Evolutionary conservation across 2,329 filamentous ascomycete genomes (phyloP).

Genomic region (Pleoardoris graminearum): DNA sequence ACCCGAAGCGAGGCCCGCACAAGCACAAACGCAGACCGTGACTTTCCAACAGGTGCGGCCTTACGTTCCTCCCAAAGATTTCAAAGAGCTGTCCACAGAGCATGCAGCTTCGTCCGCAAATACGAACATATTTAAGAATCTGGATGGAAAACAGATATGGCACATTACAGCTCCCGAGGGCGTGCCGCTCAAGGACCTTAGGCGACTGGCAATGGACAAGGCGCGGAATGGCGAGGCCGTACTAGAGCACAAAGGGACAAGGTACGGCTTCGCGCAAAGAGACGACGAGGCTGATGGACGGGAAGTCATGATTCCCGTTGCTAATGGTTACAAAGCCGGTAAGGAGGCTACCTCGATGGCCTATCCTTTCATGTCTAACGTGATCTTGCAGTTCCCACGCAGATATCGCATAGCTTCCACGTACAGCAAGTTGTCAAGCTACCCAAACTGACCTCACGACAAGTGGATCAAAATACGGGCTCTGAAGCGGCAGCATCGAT

Average conservation of each 20-base stretch:
- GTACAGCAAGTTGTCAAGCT: conserved; percentile 66
- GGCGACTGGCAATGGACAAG: conserved; percentile 65
- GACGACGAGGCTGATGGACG: conserved; percentile 58
- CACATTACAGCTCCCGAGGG: conserved; percentile 75
- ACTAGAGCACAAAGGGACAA: conserved; percentile 64
- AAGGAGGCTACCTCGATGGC: conserved; percentile 33
- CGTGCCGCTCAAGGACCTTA: conserved; percentile 68
- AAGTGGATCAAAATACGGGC: conserved; percentile 46
- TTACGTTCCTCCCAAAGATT: conserved; percentile 49
- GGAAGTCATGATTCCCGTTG: conserved; percentile 64
- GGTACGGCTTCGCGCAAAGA: conserved; percentile 63
- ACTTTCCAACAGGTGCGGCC: conserved; percentile 41
- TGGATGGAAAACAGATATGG: conserved; percentile 76
- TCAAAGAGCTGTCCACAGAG: conserved; percentile 55
- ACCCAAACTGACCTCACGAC: conserved; percentile 46
- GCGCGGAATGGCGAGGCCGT: conserved; percentile 58
- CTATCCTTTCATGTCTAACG: conserved; percentile 12
- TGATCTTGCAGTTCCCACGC: conserved; percentile 24
- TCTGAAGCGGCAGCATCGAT: conserved; percentile 47
- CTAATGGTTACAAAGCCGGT: conserved; percentile 61
- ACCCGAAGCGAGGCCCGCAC: conserved; percentile 12
- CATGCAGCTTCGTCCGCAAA: conserved; percentile 39
- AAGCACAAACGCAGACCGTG: conserved; percentile 32
- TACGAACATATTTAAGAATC: conserved; percentile 59
- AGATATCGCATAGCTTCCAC: conserved; percentile 64